Evolutionary conservation across 176 grass and related monocot genomes (phyloP).

Genomic region (Calamus simplicifolius): DNA sequence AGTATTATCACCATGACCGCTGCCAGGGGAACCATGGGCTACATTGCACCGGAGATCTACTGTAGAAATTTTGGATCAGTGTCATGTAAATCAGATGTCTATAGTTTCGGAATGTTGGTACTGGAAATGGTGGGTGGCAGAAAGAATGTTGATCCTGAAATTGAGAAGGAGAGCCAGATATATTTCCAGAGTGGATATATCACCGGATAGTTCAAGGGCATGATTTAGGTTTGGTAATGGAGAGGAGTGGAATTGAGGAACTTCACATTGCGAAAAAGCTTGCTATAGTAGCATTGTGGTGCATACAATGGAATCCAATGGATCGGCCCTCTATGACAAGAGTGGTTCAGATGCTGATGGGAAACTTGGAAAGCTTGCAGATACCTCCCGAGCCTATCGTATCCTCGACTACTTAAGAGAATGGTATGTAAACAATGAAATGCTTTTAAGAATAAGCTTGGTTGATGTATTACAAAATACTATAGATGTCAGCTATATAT

Average conservation of each 20-base stretch:
- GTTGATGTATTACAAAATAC: no score
- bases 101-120: constrained; percentile 6
- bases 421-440: no score
- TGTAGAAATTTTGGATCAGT: constrained; percentile 6
- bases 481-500: no score
- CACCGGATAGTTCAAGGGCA: neutral
- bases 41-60: constrained; percentile 8
- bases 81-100: constrained; percentile 1
- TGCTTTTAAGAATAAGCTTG: no score
- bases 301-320: constrained; percentile 53
- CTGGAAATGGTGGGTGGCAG: constrained; percentile 5
- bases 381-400: constrained; percentile 40
- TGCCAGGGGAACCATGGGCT: constrained; percentile 5
- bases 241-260: neutral
- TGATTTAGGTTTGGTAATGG: neutral
- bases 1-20: constrained; percentile 7
- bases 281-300: constrained; percentile 11
- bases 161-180: neutral
- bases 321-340: constrained; percentile 47
- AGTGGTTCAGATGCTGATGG: constrained; percentile 51
- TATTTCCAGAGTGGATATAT: constrained; percentile 9
- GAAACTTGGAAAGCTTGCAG: constrained; percentile 29
- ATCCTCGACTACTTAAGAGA: neutral
- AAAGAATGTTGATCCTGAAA: neutral
- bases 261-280: constrained; percentile 6